Percentiles rank a stretch among this genome's conserved stretches.
Evolutionary conservation across 1,139 yeast species (phyloP).

Genomic region (Insectozyma bohioensis): DNA sequence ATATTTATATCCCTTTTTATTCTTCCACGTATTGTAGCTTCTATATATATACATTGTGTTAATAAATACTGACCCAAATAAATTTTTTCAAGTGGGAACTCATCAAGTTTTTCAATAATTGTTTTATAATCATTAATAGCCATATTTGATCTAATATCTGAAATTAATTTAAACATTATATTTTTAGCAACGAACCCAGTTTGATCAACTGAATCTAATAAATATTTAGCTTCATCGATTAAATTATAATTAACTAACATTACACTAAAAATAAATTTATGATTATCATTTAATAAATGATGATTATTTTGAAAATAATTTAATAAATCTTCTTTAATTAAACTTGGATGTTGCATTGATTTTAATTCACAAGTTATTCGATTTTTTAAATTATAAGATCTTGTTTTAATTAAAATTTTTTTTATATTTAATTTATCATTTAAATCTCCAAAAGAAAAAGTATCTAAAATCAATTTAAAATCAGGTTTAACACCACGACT

Average conservation of each 20-base stretch:
- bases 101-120: conserved; percentile 22
- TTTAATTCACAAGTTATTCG: conserved; percentile 21
- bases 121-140: conserved; percentile 19
- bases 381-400: conserved; percentile 18
- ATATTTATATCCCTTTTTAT: conserved; percentile 1
- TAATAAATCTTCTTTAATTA: conserved; percentile 18
- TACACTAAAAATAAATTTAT: conserved; percentile 31
- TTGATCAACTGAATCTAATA: conserved; percentile 24
- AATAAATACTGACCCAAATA: conserved; percentile 36
- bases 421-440: conserved; percentile 15
- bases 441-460: conserved; percentile 20
- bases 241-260: conserved; percentile 32
- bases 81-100: conserved; percentile 32
- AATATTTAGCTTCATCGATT: conserved; percentile 22
- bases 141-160: conserved; percentile 24
- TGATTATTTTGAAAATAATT: conserved; percentile 16
- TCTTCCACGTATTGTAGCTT: conserved; percentile 19
- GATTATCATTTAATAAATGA: conserved; percentile 24
- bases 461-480: conserved; percentile 27
- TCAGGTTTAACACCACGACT: conserved; percentile 40
- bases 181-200: conserved; percentile 27
- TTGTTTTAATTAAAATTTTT: conserved; percentile 20
- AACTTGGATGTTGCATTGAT: conserved; percentile 20
- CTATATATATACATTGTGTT: conserved; percentile 32
- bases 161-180: conserved; percentile 24